phyloP scores from a whole-genome alignment of 2,329 filamentous ascomycete species.

The Colletotrichum sp. region DNA sequence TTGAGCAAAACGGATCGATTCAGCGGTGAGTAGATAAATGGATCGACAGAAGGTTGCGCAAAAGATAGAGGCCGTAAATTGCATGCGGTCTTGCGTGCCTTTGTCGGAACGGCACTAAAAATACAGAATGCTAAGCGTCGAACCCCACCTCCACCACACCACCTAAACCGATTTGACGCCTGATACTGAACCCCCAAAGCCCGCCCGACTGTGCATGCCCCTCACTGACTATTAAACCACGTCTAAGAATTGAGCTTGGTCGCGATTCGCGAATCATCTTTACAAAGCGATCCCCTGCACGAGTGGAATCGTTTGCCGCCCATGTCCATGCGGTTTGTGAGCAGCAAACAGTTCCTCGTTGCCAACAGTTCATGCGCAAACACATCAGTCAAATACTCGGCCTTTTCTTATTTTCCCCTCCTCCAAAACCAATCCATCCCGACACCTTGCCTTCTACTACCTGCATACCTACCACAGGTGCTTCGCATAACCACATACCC shows the following conservation, averaged over 20 bases:
- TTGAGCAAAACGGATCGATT: not conserved
- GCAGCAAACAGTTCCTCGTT: not conserved
- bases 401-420: not conserved
- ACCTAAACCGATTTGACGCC: not conserved
- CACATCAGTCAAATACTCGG: not conserved
- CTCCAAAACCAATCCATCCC: not conserved
- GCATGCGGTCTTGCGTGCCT: not conserved
- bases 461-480: not conserved
- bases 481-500: not conserved
- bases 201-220: not conserved
- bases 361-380: not conserved
- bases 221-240: not conserved
- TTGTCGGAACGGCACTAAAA: not conserved
- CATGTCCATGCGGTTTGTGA: not conserved
- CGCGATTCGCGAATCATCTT: not conserved
- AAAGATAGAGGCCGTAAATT: not conserved
- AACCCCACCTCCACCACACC: not conserved
- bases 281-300: not conserved
- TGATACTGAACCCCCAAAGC: not conserved
- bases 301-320: not conserved
- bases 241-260: not conserved
- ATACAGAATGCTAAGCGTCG: not conserved
- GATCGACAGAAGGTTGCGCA: not conserved
- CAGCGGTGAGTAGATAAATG: not conserved
- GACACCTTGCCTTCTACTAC: not conserved